Conservation (phyloP, 805 yeast genomes). For the Candida maltosa region DNA sequence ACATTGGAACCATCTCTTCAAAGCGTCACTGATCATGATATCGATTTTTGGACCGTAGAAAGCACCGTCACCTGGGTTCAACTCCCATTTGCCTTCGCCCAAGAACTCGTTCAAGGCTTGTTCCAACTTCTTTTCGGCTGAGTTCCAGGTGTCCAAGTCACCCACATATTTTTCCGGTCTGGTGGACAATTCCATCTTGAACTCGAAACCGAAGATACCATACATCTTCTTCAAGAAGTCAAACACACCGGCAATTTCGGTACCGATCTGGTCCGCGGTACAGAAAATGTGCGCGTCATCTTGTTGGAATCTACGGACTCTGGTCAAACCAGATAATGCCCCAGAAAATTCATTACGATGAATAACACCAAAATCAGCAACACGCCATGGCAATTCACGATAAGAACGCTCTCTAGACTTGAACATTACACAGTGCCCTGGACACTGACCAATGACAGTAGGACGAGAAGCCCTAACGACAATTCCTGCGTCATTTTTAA, state of each 20-base stretch:
- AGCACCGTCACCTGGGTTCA: conserved; percentile 97
- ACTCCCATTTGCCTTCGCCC: conserved; percentile 84
- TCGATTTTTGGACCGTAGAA: conserved; percentile 96
- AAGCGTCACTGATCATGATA: conserved; percentile 90
- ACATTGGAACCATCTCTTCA: conserved; percentile 97
- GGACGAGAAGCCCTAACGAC: too few relatives aligned
- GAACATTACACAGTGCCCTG: conserved; percentile 91
- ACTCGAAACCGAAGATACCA: conserved; percentile 90
- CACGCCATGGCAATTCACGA: conserved; percentile 97
- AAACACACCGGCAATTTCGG: conserved; percentile 78
- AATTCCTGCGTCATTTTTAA: too few relatives aligned
- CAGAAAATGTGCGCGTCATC: conserved; percentile 99
- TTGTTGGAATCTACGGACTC: conserved; percentile 98
- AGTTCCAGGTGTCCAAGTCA: conserved; percentile 89
- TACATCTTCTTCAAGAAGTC: conserved; percentile 83
- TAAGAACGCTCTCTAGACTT: conserved; percentile 91
- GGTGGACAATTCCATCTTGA: conserved; percentile 95
- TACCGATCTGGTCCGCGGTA: conserved; percentile 83
- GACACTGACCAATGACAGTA: too few relatives aligned
- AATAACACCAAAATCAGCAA: conserved; percentile 95
- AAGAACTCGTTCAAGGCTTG: conserved; percentile 74
- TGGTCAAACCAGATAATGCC: conserved; percentile 84
- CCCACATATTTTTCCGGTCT: conserved; percentile 97
- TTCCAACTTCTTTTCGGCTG: conserved; percentile 83
- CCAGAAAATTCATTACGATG: conserved; percentile 97